These are phyloP conservation scores for Populus alba DNA, from an alignment of 345 rosid species.

Conservation along the genomic window DNA sequence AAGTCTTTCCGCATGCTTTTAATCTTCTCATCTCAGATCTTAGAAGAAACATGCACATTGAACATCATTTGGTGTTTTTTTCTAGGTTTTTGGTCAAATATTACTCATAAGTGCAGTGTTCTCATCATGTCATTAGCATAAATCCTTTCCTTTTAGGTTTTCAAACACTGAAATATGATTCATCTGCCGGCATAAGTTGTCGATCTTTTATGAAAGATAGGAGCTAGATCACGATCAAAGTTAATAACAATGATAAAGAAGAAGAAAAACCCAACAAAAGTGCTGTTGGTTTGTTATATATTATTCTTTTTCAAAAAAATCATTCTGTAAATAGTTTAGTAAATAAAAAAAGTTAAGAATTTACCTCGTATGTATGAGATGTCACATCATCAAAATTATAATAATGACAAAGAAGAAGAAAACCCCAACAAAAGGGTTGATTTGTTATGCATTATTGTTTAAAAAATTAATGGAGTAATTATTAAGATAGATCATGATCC, in stretches of 20 bases:
- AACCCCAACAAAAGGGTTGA: no score
- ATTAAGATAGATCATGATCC: no score
- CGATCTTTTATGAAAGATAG: no score
- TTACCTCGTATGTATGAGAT: no score
- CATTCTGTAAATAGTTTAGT: no score
- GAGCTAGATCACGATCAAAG: background rate
- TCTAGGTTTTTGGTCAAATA: conserved; percentile 13
- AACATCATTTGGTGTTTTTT: background rate
- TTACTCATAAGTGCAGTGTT: conserved; percentile 2
- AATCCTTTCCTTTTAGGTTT: background rate
- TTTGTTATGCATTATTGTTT: no score
- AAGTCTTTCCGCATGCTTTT: background rate
- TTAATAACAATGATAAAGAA: no score
- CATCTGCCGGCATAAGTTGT: background rate
- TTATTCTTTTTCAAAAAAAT: no score
- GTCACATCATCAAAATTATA: no score
- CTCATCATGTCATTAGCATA: conserved; percentile 2
- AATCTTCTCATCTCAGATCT: conserved; percentile 7
- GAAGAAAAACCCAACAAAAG: background rate
- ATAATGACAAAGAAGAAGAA: background rate
- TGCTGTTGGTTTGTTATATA: no score
- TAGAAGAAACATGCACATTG: background rate
- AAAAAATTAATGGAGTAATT: no score
- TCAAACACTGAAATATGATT: background rate
- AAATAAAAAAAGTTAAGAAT: no score